Percentiles rank a stretch among this genome's conserved stretches.
These are phyloP conservation scores for Phytophthora cajani DNA, from an alignment of 352 stramenopile genomes.

Conservation along the genomic window DNA sequence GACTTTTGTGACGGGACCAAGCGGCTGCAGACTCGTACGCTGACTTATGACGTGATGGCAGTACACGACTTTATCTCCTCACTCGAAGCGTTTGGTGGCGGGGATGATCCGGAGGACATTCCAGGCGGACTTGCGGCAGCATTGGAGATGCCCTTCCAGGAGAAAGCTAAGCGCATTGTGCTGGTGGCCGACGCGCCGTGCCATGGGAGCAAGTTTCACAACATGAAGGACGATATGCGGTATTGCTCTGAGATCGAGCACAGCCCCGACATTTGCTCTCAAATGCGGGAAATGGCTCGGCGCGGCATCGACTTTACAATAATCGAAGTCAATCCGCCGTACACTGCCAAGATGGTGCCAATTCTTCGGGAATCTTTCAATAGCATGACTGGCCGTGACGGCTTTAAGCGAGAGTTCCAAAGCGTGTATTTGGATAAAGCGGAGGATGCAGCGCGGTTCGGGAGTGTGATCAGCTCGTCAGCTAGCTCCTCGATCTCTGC, in stretches of 20 bases:
- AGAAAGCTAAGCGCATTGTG: constrained; percentile 39
- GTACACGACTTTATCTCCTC: constrained; percentile 33
- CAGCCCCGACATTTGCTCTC: constrained; percentile 40
- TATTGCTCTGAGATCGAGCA: constrained; percentile 27
- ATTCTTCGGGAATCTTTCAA: constrained; percentile 40
- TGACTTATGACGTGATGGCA: constrained; percentile 28
- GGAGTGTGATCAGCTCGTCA: constrained; percentile 11
- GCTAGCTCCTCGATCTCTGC: constrained; percentile 36
- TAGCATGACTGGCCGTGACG: constrained; percentile 4
- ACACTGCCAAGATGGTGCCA: constrained; percentile 41
- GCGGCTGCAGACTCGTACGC: constrained; percentile 27
- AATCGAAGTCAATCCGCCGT: constrained; percentile 33
- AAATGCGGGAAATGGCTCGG: constrained; percentile 39
- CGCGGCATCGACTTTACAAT: constrained; percentile 52
- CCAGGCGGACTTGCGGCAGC: constrained; percentile 36
- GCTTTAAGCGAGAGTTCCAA: constrained; percentile 29
- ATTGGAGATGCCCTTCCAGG: constrained; percentile 35
- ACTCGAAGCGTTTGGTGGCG: constrained; percentile 36
- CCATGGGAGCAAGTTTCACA: constrained; percentile 42
- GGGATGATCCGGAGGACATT: constrained; percentile 48
- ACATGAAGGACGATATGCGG: constrained; percentile 3
- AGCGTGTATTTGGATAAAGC: constrained; percentile 24
- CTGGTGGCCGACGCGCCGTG: constrained; percentile 46
- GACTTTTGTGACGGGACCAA: constrained; percentile 44
- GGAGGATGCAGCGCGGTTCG: constrained; percentile 27